Conservation (phyloP, 2,329 filamentous ascomycete species). For the Ceratocystiopsis sp. region DNA sequence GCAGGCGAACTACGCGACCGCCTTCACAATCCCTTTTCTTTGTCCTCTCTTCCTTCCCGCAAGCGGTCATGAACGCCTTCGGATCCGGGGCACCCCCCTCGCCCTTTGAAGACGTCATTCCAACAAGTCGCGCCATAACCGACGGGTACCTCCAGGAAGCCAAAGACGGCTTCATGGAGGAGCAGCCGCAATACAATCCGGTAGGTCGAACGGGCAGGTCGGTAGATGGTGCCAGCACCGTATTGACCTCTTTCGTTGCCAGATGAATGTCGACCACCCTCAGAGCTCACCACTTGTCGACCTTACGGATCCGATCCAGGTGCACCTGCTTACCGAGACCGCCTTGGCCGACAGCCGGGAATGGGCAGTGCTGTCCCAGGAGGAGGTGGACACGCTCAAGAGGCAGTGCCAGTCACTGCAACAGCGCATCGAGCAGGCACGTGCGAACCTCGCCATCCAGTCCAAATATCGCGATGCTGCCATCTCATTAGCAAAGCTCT, state of each 20-base stretch:
- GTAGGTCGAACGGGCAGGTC: conserved; percentile 18
- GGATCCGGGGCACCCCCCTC: conserved; percentile 15
- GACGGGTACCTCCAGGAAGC: conserved; percentile 43
- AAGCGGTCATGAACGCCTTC: conserved; percentile 21
- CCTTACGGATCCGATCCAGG: conserved; percentile 57
- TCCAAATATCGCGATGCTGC: conserved; percentile 90
- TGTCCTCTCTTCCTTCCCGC: too few relatives aligned
- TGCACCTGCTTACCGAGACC: conserved; percentile 86
- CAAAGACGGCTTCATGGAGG: conserved; percentile 34
- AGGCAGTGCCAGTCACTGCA: conserved; percentile 60
- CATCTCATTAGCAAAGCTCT: conserved; percentile 66
- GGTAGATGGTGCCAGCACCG: neutral
- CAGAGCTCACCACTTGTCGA: conserved; percentile 42
- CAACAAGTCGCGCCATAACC: conserved; percentile 32
- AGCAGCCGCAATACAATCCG: conserved; percentile 37
- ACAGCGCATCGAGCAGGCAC: conserved; percentile 64
- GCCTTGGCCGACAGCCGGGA: conserved; percentile 75
- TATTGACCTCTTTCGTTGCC: neutral
- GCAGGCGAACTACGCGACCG: neutral
- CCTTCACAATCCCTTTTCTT: neutral
- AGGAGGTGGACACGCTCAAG: conserved; percentile 83
- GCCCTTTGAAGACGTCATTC: conserved; percentile 17
- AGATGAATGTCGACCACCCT: conserved; percentile 34
- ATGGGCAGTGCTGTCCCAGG: conserved; percentile 74
- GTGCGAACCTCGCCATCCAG: conserved; percentile 73